A percentile compares a stretch with the other conserved stretches of the same genome.
Evolutionary conservation across 179 eudicot genomes (phyloP).

Genomic region (Monotropa hypopitys): DNA sequence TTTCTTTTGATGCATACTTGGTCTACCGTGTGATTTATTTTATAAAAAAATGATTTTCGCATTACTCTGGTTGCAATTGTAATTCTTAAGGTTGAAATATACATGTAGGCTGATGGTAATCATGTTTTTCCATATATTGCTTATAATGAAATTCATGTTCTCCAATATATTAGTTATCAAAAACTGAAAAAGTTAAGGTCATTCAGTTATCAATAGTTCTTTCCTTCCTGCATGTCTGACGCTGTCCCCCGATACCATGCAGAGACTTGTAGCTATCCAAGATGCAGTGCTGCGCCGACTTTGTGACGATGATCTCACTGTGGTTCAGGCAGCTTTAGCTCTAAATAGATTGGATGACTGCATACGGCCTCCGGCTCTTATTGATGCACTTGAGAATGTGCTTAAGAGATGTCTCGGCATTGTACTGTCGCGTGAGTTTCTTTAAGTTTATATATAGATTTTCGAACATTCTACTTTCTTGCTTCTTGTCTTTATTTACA

Average conservation of each 20-base stretch:
- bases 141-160: background rate
- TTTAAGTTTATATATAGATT: background rate
- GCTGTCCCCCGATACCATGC: slow-evolving; percentile 9
- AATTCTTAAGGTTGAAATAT: background rate
- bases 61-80: background rate
- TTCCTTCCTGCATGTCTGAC: slow-evolving; percentile 7
- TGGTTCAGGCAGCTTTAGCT: slow-evolving; percentile 56
- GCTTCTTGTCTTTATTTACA: background rate
- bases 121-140: background rate
- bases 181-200: background rate
- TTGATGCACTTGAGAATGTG: slow-evolving; percentile 43
- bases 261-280: slow-evolving; percentile 44
- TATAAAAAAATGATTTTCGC: background rate
- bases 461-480: background rate
- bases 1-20: background rate
- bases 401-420: slow-evolving; percentile 49
- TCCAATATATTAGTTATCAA: background rate
- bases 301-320: slow-evolving; percentile 61
- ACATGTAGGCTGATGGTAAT: background rate
- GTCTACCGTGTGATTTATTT: background rate
- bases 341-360: slow-evolving; percentile 43
- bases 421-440: slow-evolving; percentile 35
- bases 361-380: slow-evolving; percentile 27
- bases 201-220: background rate
- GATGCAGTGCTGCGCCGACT: slow-evolving; percentile 63